Percentiles rank a stretch among this genome's conserved stretches.
These are phyloP conservation scores for Laetiporus sulphureus DNA, from an alignment of 1,284 basidiomycete species.

Conservation along the genomic window DNA sequence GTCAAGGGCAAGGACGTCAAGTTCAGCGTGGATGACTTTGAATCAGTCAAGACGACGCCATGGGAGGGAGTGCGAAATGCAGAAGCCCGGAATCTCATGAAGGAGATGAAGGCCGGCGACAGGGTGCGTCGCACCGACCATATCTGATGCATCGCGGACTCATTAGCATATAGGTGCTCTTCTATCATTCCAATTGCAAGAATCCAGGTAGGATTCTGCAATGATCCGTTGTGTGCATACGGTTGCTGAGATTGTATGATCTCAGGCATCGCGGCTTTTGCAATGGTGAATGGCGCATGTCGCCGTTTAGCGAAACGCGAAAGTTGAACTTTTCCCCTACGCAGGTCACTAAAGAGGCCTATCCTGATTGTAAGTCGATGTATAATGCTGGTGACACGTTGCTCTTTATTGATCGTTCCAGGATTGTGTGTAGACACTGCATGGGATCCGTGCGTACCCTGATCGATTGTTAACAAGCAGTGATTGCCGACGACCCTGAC, in stretches of 20 bases:
- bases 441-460: conserved; percentile 67
- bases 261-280: conserved; percentile 78
- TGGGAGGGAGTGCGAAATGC: conserved; percentile 95
- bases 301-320: too few species aligned
- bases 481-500: neutral
- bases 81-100: conserved; percentile 90
- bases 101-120: conserved; percentile 83
- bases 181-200: conserved; percentile 95
- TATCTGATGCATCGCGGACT: conserved; percentile 1
- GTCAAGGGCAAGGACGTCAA: conserved; percentile 91
- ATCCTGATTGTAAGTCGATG: conserved; percentile 73
- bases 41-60: conserved; percentile 62
- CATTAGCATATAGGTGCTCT: too few species aligned
- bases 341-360: conserved; percentile 77
- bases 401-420: conserved; percentile 11
- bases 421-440: conserved; percentile 65
- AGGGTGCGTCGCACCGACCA: conserved; percentile 42
- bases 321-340: too few species aligned
- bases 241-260: neutral
- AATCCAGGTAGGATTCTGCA: conserved; percentile 75
- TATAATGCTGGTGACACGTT: conserved; percentile 1
- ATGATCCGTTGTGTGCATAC: conserved; percentile 10
- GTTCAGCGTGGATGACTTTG: conserved; percentile 92
- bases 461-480: conserved; percentile 1
- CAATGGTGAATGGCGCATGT: too few species aligned